Conservation (phyloP, 148 eudicot genomes). For the Fagopyrum esculentum region DNA sequence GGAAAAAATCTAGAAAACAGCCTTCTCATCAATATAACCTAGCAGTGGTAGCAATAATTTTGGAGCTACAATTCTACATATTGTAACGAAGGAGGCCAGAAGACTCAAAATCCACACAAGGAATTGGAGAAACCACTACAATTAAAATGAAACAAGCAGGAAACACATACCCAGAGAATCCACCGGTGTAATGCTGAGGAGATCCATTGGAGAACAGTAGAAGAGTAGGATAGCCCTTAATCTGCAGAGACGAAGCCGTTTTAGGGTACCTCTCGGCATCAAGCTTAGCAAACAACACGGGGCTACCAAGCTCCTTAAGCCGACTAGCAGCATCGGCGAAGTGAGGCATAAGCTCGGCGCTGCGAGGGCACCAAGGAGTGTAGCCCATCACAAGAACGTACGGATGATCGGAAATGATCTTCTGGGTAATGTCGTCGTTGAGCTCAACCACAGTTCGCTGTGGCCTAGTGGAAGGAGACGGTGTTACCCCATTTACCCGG, state of each 20-base stretch:
- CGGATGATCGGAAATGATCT: constrained; percentile 41
- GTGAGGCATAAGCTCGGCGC: constrained; percentile 90
- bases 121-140: neutral
- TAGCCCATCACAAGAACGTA: constrained; percentile 72
- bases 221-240: constrained; percentile 83
- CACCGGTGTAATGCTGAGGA: constrained; percentile 73
- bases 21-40: neutral
- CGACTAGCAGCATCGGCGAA: constrained; percentile 81
- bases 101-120: neutral
- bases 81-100: neutral
- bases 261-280: constrained; percentile 70
- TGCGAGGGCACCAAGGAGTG: constrained; percentile 84
- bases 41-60: neutral
- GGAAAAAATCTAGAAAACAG: neutral
- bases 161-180: constrained; percentile 61
- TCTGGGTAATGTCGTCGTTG: constrained; percentile 49
- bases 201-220: constrained; percentile 65
- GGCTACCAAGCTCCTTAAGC: constrained; percentile 41
- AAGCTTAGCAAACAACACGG: constrained; percentile 55
- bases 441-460: constrained; percentile 71
- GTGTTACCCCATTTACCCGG: constrained; percentile 8
- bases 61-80: neutral
- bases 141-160: neutral
- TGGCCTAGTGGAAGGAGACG: constrained; percentile 39
- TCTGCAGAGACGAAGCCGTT: constrained; percentile 53